A percentile compares a stretch with the other conserved stretches of the same genome.
Evolutionary conservation across 2,329 filamentous ascomycete genomes (phyloP).

Genomic region (Pseudogymnoascus sp.): DNA sequence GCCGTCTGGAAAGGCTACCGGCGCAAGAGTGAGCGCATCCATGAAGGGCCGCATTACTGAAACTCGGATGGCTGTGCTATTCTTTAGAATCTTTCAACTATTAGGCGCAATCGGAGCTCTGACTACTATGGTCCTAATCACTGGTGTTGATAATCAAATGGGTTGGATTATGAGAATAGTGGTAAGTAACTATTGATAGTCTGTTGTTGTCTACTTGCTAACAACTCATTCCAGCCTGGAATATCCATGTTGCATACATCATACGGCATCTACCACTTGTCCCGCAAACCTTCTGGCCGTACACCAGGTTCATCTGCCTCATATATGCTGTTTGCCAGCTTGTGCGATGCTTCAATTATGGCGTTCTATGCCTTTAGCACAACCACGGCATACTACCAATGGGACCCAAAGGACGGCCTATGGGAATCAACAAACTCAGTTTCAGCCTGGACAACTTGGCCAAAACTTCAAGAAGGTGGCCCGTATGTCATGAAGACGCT

Average conservation of each 20-base stretch:
- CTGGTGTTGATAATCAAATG: slow-evolving; percentile 51
- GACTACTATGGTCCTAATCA: slow-evolving; percentile 68
- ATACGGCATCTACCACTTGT: slow-evolving; percentile 76
- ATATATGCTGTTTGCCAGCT: slow-evolving; percentile 75
- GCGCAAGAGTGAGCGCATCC: slow-evolving; percentile 57
- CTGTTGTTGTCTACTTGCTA: slow-evolving; percentile 5
- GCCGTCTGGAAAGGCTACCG: slow-evolving; percentile 50
- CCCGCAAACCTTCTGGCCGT: slow-evolving; percentile 58
- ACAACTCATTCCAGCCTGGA: slow-evolving; percentile 51
- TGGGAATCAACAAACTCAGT: slow-evolving; percentile 19
- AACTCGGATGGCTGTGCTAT: slow-evolving; percentile 59
- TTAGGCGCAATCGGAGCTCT: slow-evolving; percentile 63
- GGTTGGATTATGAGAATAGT: slow-evolving; percentile 70
- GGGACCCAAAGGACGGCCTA: slow-evolving; percentile 22
- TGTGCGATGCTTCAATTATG: slow-evolving; percentile 55
- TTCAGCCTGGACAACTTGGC: slow-evolving; percentile 50
- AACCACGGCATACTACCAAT: slow-evolving; percentile 31
- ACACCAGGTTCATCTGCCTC: slow-evolving; percentile 74
- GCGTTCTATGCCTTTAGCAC: slow-evolving; percentile 50
- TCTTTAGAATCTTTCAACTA: slow-evolving; percentile 57
- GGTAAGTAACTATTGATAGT: slow-evolving; percentile 41
- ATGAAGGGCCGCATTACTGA: slow-evolving; percentile 65
- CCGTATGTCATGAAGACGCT: slow-evolving; percentile 48
- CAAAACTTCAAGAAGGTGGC: slow-evolving; percentile 46
- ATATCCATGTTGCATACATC: slow-evolving; percentile 60